Evolutionary conservation across 148 eudicot genomes (phyloP), one percentile per base, ranked within the genome.

Genomic region (Talinum fruticosum): DNA sequence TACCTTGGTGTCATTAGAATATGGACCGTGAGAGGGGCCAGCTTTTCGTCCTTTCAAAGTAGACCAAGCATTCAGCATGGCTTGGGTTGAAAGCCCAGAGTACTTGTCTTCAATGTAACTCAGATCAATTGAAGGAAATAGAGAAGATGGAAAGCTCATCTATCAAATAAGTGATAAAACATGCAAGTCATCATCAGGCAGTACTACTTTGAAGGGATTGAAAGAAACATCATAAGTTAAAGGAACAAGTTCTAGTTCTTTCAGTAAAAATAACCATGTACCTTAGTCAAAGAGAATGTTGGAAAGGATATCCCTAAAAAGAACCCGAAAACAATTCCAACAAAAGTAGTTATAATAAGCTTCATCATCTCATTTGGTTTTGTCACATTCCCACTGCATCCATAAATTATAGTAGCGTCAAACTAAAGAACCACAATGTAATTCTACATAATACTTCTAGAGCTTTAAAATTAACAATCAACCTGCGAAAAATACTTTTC

Each of bases 221-320:
- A 74, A 72, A 76, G 44, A 67, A 19, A 30, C 21, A 36, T 33
- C 8, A 41, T n/a, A 7, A 49, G 41, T 54, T 28, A 19, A 45
- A 8, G 23, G 16, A 36, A 18, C 13, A 8, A 41, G 47, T 41
- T 41, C 2, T 2, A 28, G 49, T 44, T 69, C 1, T 2, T 47
- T 15, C 64, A 67, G 68, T 28, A 36, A 54, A n/a, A 34, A 54
- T 54, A 33, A 51, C 21, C 30, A 37, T 24, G 29, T 82, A 87
- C 97, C 95, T 90, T 87, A 61, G 90, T 74, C 67, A 87, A 65
- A 51, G 91, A 84, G 67, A 87, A 35, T 59, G 88, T 75, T 29
- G 97, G 95, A 81, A 90, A 87, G 15, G 89, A 88, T 24, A 59
- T 82, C 51, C 95, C 95, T 66, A 92, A 71, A 81, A 89, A 88